A percentile compares a stretch with the other conserved stretches of the same genome.
phyloP scores from a whole-genome alignment of 73 alveolate species.

The Blepharisma japonicum region DNA sequence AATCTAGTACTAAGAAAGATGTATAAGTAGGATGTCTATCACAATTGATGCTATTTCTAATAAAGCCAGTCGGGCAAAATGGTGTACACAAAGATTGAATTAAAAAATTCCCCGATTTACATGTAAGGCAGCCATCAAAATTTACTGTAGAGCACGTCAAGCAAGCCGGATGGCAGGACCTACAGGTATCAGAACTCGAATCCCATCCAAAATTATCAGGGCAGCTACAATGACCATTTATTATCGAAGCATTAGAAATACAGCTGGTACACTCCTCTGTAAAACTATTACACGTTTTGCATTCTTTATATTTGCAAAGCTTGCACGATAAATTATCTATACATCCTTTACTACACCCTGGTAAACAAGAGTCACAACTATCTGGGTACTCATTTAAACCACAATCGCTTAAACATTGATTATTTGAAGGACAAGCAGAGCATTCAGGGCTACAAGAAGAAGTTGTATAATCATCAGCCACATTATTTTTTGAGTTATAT shows the following conservation, averaged over 20 bases:
- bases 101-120: background rate
- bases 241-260: background rate
- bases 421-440: background rate
- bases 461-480: too few species aligned
- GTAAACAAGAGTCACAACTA: background rate
- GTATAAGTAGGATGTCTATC: background rate
- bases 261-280: background rate
- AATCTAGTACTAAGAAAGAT: background rate
- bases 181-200: background rate
- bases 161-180: background rate
- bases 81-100: background rate
- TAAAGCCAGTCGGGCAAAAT: conserved; percentile 11
- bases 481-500: too few species aligned
- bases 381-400: background rate
- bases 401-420: background rate
- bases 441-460: background rate
- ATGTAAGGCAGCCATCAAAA: background rate
- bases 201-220: background rate
- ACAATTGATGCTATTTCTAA: background rate
- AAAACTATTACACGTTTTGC: background rate
- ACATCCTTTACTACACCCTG: background rate
- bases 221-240: background rate
- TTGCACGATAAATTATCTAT: background rate
- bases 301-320: background rate
- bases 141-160: background rate